Evolutionary conservation across 2,329 filamentous ascomycete species (phyloP).

Genomic region (Diatrype stigma): DNA sequence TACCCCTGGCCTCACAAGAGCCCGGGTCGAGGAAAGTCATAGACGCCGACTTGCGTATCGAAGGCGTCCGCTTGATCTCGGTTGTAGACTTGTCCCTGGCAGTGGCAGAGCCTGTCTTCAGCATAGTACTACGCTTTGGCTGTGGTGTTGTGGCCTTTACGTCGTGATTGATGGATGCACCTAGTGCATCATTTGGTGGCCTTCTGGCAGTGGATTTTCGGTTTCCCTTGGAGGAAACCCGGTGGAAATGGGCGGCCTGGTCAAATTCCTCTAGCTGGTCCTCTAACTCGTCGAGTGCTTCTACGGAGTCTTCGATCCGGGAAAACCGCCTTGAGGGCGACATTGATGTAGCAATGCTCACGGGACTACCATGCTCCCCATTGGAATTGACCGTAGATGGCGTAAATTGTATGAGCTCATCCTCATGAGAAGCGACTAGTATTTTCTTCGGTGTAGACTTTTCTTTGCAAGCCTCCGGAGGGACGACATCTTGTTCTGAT

Average conservation of each 20-base stretch:
- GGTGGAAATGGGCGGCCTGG: constrained; percentile 21
- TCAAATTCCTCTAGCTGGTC: constrained; percentile 55
- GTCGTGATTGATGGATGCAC: constrained; percentile 6
- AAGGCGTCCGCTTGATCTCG: constrained; percentile 26
- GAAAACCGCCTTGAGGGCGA: constrained; percentile 29
- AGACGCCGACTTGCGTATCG: constrained; percentile 39
- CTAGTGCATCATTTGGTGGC: constrained; percentile 6
- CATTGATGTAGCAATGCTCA: constrained; percentile 31
- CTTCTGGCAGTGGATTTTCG: constrained; percentile 5
- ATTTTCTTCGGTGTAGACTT: constrained; percentile 14
- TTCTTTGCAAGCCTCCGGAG: constrained; percentile 7
- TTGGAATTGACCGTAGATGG: constrained; percentile 22
- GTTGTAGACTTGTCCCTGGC: constrained; percentile 38
- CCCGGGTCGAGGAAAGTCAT: constrained; percentile 32
- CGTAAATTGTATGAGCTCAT: constrained; percentile 8
- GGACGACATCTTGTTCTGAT: constrained; percentile 15
- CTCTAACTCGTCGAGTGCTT: constrained; percentile 58
- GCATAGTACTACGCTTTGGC: constrained; percentile 13
- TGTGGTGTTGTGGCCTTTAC: constrained; percentile 22
- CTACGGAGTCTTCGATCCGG: constrained; percentile 61
- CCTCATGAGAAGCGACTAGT: constrained; percentile 2
- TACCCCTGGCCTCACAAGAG: constrained; percentile 17
- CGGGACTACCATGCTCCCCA: constrained; percentile 29
- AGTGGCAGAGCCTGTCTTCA: constrained; percentile 32
- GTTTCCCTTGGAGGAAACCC: constrained; percentile 14